These are phyloP conservation scores for Trametes coccinea DNA, from an alignment of 768 basidiomycete genomes.

Conservation along the genomic window DNA sequence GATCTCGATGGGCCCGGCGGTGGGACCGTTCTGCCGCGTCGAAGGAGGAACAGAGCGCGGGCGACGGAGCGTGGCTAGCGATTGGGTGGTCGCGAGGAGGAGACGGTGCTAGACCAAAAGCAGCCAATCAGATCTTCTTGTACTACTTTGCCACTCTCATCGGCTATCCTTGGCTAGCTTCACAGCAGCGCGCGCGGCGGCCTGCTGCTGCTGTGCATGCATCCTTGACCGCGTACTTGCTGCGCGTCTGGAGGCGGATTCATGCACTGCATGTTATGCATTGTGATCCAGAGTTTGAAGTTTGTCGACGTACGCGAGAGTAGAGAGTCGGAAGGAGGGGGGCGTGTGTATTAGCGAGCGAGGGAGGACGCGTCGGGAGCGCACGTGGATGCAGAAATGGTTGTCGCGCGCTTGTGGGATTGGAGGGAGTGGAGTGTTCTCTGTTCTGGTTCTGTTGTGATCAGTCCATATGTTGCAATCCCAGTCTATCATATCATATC, in stretches of 20 bases:
- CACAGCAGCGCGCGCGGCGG: too few relatives aligned
- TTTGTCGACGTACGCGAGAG: not conserved
- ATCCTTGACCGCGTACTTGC: not conserved
- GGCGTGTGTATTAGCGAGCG: not conserved
- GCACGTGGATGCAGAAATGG: slow-evolving; percentile 10
- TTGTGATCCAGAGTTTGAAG: not conserved
- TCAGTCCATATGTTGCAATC: slow-evolving; percentile 8
- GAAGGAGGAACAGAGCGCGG: not conserved
- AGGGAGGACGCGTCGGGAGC: not conserved
- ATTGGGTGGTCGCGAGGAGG: slow-evolving; percentile 4
- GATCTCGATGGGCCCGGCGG: slow-evolving; percentile 4
- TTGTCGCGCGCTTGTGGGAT: slow-evolving; percentile 6
- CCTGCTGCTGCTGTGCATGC: not conserved
- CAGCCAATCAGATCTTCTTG: slow-evolving; percentile 8
- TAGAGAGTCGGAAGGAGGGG: not conserved
- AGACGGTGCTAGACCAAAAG: not conserved
- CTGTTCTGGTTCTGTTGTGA: slow-evolving; percentile 3
- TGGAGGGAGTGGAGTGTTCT: not conserved
- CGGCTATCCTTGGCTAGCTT: not conserved
- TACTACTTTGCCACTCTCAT: not conserved
- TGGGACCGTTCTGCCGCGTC: slow-evolving; percentile 7
- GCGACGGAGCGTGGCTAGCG: not conserved
- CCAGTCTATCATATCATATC: not conserved
- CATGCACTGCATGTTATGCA: too few relatives aligned
- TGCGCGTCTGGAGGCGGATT: too few relatives aligned